Evolutionary conservation across 2,329 filamentous ascomycete species (phyloP), one percentile per base, ranked within the genome.

Genomic region (Diplodia corticola): DNA sequence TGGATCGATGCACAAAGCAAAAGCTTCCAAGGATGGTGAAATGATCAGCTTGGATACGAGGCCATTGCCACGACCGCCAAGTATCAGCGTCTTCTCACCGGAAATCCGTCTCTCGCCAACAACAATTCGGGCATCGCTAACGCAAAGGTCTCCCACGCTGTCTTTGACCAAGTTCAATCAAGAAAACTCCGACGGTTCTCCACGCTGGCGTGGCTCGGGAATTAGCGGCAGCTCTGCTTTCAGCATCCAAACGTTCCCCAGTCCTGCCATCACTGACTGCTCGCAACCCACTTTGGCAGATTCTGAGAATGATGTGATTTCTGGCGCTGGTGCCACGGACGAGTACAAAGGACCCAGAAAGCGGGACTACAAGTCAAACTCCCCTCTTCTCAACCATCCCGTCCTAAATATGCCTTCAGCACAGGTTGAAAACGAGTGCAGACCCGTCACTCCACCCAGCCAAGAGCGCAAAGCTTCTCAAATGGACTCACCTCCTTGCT

Each of bases 111-210:
- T 78, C 65, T 69, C 75, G 63, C 68, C 74, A 2, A 76, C 74
- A 5, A 71, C 70, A 1, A 69, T 79, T 20, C 71, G 75, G 48
- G 77, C 78, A 40, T 79, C 78, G 0, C 67, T 81, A 49, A 81
- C 78, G 3, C 71, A 77, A 0, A 79, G 73, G 61, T 81, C 80
- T 15, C 76, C 80, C 0, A 77, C 74, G 0, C 67, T 81, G 5
- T 77, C 77, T 28, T 49, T 80, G 69, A 73, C 73, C 15, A 71
- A 71, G 2, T 79, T 74, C 44, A 37, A 26, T 63, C 15, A 48
- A 22, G 49, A 68, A 26, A 30, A 48, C n/a, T 33, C 24, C 26
- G 64, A 61, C 44, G 54, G 17, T 7, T 65, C 63, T 17, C 59
- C 26, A n/a, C 59, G 51, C 7, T 67, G 69, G 17, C 66, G 66